Conservation (phyloP, 1,284 basidiomycete species). For the Cutaneotrichosporon arboriforme region DNA sequence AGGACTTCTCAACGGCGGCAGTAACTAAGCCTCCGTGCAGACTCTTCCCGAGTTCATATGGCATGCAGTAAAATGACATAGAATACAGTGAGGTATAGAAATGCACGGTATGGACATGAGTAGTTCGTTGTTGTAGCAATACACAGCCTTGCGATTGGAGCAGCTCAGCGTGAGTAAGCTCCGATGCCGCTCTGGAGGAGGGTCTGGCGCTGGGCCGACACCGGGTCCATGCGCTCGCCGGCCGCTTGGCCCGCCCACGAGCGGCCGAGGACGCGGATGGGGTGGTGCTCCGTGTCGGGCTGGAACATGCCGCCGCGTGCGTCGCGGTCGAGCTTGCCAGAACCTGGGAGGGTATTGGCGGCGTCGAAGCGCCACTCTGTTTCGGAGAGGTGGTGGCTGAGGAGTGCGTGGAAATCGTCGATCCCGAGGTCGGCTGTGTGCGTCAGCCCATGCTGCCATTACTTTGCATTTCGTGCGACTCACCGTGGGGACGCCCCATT, state of each 20-base stretch:
- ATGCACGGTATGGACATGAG: background rate
- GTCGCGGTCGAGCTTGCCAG: background rate
- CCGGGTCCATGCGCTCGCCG: slow-evolving; percentile 4
- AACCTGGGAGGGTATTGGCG: background rate
- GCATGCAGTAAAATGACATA: background rate
- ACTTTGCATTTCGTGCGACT: background rate
- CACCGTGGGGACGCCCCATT: slow-evolving; percentile 16
- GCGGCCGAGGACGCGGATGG: slow-evolving; percentile 25
- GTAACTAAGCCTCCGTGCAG: background rate
- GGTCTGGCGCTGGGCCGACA: slow-evolving; percentile 3
- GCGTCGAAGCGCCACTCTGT: slow-evolving; percentile 39
- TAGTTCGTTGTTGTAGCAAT: background rate
- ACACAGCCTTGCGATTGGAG: too few relatives aligned
- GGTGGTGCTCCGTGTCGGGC: slow-evolving; percentile 13
- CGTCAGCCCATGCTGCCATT: background rate
- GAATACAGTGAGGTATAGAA: background rate
- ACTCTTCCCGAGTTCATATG: background rate
- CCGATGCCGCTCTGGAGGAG: slow-evolving; percentile 6
- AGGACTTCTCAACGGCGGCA: slow-evolving; percentile 10
- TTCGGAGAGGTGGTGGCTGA: slow-evolving; percentile 31
- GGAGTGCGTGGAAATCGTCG: slow-evolving; percentile 26
- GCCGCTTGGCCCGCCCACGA: slow-evolving; percentile 5
- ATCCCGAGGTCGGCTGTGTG: slow-evolving; percentile 19
- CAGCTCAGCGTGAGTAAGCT: too few relatives aligned
- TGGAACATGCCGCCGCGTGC: background rate